Evolutionary conservation across 176 grass and related monocot species (phyloP).

Genomic region (Oryza rufipogon): DNA sequence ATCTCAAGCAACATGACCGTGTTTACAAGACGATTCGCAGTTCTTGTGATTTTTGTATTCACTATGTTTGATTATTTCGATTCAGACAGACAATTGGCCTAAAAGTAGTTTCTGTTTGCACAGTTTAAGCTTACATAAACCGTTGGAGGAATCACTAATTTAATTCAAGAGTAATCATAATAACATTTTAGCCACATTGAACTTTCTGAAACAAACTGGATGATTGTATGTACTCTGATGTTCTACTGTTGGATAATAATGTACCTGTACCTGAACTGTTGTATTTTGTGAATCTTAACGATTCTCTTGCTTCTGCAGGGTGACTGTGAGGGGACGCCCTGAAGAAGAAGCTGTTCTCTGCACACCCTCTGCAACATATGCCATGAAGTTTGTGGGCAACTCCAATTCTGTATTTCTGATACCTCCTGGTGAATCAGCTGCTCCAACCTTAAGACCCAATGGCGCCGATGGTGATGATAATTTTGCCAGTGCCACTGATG

Average conservation of each 20-base stretch:
- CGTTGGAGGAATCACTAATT: background rate
- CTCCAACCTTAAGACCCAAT: constrained; percentile 11
- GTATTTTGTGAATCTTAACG: background rate
- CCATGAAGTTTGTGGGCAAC: constrained; percentile 95
- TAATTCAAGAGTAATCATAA: background rate
- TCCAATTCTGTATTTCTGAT: constrained; percentile 85
- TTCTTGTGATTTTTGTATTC: background rate
- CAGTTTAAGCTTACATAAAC: background rate
- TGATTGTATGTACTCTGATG: background rate
- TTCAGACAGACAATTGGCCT: background rate
- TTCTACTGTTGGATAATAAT: background rate
- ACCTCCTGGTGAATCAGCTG: constrained; percentile 51
- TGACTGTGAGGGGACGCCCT: constrained; percentile 59
- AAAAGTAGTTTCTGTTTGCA: too few species aligned
- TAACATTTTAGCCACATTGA: background rate
- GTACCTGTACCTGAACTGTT: background rate
- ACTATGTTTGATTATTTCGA: background rate
- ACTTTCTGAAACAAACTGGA: background rate
- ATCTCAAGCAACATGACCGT: background rate
- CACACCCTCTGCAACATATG: constrained; percentile 77
- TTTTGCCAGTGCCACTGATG: background rate
- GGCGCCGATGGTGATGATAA: constrained; percentile 1
- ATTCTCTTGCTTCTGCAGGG: constrained; percentile 24
- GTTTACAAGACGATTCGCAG: background rate
- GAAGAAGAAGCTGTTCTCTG: constrained; percentile 94